Conservation (phyloP, 148 eudicot genomes). For the Polygonum aviculare region DNA sequence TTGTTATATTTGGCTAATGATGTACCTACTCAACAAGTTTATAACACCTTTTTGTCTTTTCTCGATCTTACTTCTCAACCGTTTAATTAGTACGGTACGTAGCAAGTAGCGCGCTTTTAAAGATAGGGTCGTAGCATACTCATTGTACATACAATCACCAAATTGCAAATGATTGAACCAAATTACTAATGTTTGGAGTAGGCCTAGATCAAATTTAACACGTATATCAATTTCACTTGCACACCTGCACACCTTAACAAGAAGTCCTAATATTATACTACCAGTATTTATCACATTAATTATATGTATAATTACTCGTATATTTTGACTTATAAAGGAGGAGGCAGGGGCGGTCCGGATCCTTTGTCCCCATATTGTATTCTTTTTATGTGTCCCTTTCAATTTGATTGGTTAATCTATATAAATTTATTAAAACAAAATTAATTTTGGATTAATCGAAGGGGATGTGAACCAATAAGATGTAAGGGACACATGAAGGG, state of each 20-base stretch:
- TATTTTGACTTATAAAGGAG: no score
- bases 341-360: no score
- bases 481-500: no score
- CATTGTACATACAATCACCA: neutral
- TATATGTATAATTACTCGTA: no score
- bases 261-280: neutral
- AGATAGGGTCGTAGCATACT: neutral
- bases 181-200: neutral
- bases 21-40: neutral
- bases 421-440: no score
- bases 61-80: neutral
- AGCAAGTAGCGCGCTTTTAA: neutral
- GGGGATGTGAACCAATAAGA: no score
- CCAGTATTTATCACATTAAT: no score
- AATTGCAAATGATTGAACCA: no score
- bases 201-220: neutral
- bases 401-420: no score
- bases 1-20: neutral
- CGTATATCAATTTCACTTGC: neutral
- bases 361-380: no score
- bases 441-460: no score
- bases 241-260: neutral
- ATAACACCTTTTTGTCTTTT: neutral
- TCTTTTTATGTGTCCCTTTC: no score
- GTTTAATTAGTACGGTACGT: neutral